Percentiles rank a stretch among this genome's conserved stretches.
These are phyloP conservation scores for Cryphonectria japonica DNA, from an alignment of 2,329 filamentous ascomycete genomes.

Conservation along the genomic window DNA sequence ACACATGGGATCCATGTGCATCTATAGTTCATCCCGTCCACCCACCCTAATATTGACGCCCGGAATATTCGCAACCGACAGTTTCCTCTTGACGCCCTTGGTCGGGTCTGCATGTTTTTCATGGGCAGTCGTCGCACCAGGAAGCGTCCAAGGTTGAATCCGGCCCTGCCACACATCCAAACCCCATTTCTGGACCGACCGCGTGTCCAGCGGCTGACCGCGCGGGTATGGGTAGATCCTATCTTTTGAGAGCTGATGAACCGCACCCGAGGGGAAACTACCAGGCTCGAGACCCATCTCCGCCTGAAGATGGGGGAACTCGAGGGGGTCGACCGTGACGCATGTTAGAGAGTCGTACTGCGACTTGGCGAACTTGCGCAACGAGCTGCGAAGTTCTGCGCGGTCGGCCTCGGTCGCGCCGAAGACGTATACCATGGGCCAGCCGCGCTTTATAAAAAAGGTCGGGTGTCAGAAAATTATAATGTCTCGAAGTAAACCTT, in stretches of 20 bases:
- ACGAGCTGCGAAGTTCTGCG: conserved; percentile 35
- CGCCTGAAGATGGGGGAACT: conserved; percentile 41
- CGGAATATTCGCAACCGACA: conserved; percentile 30
- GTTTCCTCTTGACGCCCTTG: conserved; percentile 32
- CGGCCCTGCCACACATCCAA: conserved; percentile 44
- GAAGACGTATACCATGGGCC: conserved; percentile 46
- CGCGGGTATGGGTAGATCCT: conserved; percentile 43
- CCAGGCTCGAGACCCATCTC: conserved; percentile 39
- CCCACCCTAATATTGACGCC: conserved; percentile 33
- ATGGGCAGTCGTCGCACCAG: conserved; percentile 34
- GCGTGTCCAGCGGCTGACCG: conserved; percentile 35
- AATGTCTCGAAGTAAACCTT: not conserved
- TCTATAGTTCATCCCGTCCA: conserved; percentile 31
- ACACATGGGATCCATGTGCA: not conserved
- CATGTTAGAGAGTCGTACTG: conserved; percentile 42
- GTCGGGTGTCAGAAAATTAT: not conserved
- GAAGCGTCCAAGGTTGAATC: conserved; percentile 41
- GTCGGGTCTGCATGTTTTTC: conserved; percentile 33
- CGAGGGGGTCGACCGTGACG: conserved; percentile 41
- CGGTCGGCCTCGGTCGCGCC: conserved; percentile 37
- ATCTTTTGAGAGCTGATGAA: conserved; percentile 42
- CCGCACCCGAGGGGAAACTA: conserved; percentile 39
- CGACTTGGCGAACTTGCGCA: conserved; percentile 39
- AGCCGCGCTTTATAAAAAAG: conserved; percentile 35
- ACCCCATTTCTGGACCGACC: conserved; percentile 41